phyloP scores from a whole-genome alignment of 208 protist genomes.

The Strigomonas culicis region DNA sequence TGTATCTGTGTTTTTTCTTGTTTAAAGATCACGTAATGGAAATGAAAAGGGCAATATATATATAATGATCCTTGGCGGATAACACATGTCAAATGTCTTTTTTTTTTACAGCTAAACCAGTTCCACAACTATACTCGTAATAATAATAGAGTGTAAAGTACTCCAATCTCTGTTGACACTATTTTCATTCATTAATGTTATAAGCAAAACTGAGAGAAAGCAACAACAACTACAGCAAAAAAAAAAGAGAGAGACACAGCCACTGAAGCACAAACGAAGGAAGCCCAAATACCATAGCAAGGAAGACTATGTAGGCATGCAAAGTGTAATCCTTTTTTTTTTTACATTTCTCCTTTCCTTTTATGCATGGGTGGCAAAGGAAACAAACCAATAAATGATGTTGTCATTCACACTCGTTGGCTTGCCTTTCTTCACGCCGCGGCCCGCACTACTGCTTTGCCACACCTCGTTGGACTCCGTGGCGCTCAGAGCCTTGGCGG shows the following conservation, averaged over 20 bases:
- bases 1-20: too few species aligned
- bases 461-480: constrained; percentile 13
- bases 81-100: too few species aligned
- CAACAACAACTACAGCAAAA: too few species aligned
- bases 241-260: not conserved
- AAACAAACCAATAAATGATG: constrained; percentile 57
- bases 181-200: not conserved
- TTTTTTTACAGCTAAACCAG: too few species aligned
- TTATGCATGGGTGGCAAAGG: constrained; percentile 28
- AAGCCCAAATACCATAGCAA: not conserved
- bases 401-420: constrained; percentile 10
- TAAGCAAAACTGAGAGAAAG: not conserved
- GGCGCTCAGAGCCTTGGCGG: not conserved
- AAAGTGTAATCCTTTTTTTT: not conserved
- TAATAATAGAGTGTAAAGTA: too few species aligned
- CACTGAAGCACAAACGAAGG: not conserved
- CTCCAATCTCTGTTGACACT: too few species aligned
- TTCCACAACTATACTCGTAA: too few species aligned
- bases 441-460: constrained; percentile 3
- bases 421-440: not conserved
- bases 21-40: too few species aligned
- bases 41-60: too few species aligned
- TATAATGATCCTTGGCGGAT: too few species aligned
- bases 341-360: too few species aligned
- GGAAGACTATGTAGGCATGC: not conserved